Conservation (phyloP, 257 asterid genomes). For the Jaltomata sinuosa region DNA sequence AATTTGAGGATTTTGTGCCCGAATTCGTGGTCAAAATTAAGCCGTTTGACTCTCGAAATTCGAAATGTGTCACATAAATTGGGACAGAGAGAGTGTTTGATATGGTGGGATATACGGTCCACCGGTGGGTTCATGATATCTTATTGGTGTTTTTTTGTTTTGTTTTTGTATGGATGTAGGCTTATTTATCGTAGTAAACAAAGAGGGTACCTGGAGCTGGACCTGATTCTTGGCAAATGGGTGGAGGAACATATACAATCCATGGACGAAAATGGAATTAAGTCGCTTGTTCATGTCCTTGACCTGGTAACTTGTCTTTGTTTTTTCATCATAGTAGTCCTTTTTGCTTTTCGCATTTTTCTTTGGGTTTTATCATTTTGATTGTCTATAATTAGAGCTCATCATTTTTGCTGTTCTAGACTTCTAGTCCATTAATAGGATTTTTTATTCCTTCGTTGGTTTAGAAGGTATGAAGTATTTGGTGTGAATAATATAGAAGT, state of each 20-base stretch:
- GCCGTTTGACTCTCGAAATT: too few relatives aligned
- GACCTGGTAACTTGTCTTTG: constrained; percentile 41
- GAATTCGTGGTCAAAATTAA: too few relatives aligned
- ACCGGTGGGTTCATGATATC: background rate
- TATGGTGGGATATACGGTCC: background rate
- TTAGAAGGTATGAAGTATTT: background rate
- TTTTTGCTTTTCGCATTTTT: background rate
- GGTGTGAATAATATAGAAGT: background rate
- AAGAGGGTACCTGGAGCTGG: constrained; percentile 88
- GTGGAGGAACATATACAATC: constrained; percentile 73
- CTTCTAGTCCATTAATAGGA: background rate
- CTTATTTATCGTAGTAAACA: constrained; percentile 84
- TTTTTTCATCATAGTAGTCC: background rate
- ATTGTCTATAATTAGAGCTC: background rate
- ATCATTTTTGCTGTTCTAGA: background rate
- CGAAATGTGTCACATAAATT: too few relatives aligned
- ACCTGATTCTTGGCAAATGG: constrained; percentile 82
- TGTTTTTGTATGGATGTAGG: constrained; percentile 22
- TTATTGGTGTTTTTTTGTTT: background rate
- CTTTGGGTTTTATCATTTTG: background rate
- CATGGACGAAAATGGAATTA: constrained; percentile 65
- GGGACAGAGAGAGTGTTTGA: too few relatives aligned
- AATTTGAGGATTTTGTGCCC: too few relatives aligned
- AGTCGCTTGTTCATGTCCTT: constrained; percentile 65
- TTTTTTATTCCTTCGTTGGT: background rate